These are phyloP conservation scores for Polychytrium aggregatum DNA, from an alignment of 192 early-diverging fungal species.

Conservation along the genomic window DNA sequence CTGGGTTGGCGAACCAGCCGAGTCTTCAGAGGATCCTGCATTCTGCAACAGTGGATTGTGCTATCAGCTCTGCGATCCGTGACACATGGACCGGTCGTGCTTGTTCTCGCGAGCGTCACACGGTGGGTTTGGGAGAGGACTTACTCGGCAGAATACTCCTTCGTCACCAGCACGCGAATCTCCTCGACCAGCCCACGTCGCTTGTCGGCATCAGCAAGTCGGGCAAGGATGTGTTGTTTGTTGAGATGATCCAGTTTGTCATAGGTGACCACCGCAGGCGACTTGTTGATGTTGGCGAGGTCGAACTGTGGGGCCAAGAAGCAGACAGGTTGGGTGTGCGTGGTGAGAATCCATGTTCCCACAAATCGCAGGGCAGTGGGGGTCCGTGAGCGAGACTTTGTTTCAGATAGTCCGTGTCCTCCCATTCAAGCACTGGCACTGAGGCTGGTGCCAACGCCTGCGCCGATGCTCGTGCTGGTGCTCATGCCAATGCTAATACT, in stretches of 20 bases:
- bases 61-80: background rate
- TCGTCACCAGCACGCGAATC: background rate
- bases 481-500: too few species aligned
- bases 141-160: background rate
- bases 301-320: conserved; percentile 37
- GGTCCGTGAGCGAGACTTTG: background rate
- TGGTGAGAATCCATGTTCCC: too few species aligned
- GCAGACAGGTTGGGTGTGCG: background rate
- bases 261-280: conserved; percentile 47
- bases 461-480: too few species aligned
- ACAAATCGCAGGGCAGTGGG: background rate
- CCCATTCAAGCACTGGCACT: background rate
- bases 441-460: too few species aligned
- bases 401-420: background rate
- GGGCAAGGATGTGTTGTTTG: conserved; percentile 55
- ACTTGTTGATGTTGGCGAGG: conserved; percentile 45
- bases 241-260: conserved; percentile 69
- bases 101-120: background rate
- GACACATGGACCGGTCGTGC: background rate
- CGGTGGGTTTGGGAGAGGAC: background rate
- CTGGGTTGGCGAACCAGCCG: too few species aligned
- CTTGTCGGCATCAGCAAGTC: too few species aligned
- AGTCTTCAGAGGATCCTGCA: too few species aligned
- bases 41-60: background rate
- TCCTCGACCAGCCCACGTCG: conserved; percentile 7